phyloP scores from a whole-genome alignment of 1,284 basidiomycete genomes.

The Sanghuangporus sanghuang region DNA sequence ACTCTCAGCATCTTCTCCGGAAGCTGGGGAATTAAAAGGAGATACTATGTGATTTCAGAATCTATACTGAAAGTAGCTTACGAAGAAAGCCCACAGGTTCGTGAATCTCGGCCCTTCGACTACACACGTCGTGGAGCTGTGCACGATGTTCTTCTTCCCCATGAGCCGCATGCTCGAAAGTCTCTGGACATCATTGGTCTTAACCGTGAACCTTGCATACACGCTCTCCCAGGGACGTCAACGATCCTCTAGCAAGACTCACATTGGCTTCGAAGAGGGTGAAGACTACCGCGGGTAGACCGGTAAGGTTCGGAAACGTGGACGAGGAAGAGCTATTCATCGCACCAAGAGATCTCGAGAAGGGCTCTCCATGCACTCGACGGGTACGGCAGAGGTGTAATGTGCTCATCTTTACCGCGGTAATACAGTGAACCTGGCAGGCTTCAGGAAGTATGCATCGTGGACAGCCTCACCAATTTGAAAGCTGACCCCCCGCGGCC shows the following conservation, averaged over 20 bases:
- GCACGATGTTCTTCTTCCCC: too few species aligned
- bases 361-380: not conserved
- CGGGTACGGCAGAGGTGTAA: not conserved
- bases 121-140: not conserved
- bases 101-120: not conserved
- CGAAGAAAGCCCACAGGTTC: not conserved
- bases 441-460: not conserved
- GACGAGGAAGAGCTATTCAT: not conserved
- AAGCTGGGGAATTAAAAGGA: not conserved
- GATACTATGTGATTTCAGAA: not conserved
- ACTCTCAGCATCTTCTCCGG: not conserved
- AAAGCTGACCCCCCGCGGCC: not conserved
- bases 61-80: not conserved
- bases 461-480: not conserved
- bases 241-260: not conserved
- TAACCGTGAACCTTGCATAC: not conserved
- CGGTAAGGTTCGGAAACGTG: not conserved
- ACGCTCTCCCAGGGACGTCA: not conserved
- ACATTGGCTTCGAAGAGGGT: not conserved
- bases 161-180: not conserved
- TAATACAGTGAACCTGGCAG: not conserved
- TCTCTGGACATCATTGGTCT: not conserved
- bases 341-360: not conserved
- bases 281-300: not conserved
- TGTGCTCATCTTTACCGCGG: not conserved